phyloP scores from a whole-genome alignment of 2,329 filamentous ascomycete genomes.

The Fusarium albidum region DNA sequence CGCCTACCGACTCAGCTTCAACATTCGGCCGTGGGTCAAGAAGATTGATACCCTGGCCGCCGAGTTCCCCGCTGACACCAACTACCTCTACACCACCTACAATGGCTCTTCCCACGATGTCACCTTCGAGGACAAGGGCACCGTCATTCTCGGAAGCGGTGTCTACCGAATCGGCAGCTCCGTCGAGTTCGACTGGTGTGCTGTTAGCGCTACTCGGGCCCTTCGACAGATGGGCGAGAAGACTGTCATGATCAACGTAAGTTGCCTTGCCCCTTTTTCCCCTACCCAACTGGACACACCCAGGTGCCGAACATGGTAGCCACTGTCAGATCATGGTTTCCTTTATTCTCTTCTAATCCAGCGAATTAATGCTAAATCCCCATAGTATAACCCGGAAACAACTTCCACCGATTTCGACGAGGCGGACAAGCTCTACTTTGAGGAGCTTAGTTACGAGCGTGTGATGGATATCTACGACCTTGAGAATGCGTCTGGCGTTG shows the following conservation, averaged over 20 bases:
- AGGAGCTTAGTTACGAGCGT: conserved; percentile 94
- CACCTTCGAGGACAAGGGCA: conserved; percentile 90
- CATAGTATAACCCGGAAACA: conserved; percentile 79
- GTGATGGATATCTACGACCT: conserved; percentile 99
- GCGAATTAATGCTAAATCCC: conserved; percentile 19
- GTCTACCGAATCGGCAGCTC: conserved; percentile 98
- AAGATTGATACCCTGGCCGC: conserved; percentile 97
- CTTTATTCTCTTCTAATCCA: neutral
- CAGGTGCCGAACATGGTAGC: too few relatives aligned
- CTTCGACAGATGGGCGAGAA: conserved; percentile 90
- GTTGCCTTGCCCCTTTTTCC: conserved; percentile 31
- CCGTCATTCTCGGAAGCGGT: conserved; percentile 88
- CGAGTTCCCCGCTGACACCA: conserved; percentile 93
- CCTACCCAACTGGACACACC: neutral
- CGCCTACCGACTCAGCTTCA: conserved; percentile 82
- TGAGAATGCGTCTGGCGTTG: conserved; percentile 83
- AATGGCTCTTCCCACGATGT: conserved; percentile 95
- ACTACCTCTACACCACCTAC: conserved; percentile 98
- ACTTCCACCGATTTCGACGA: conserved; percentile 85
- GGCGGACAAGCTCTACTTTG: conserved; percentile 94
- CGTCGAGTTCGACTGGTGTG: conserved; percentile 99
- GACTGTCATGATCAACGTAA: conserved; percentile 94
- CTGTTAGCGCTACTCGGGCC: conserved; percentile 86
- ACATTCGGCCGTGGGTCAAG: conserved; percentile 95
- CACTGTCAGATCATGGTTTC: neutral